phyloP scores from a whole-genome alignment of 169 alveolate genomes.

The Cyclospora cayetanensis region DNA sequence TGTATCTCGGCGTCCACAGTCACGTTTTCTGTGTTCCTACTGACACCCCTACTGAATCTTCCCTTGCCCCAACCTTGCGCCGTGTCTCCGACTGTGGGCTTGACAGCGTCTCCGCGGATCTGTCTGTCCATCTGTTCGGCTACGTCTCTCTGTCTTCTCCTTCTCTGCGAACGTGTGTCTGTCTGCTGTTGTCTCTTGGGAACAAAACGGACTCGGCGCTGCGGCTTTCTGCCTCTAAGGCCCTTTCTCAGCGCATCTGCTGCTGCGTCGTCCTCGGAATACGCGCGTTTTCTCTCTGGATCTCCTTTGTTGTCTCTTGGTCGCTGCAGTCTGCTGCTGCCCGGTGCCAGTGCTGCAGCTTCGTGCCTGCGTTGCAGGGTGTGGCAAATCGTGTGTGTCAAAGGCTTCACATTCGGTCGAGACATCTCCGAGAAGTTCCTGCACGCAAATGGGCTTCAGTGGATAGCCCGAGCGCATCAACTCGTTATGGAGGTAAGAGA shows the following conservation, averaged over 20 bases:
- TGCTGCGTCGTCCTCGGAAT: too few relatives aligned
- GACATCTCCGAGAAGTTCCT: constrained; percentile 94
- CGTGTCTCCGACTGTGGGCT: too few relatives aligned
- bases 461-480: constrained; percentile 99
- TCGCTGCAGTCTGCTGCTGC: neutral
- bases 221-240: neutral
- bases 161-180: neutral
- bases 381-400: neutral
- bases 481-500: constrained; percentile 95
- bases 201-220: neutral
- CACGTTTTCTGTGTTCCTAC: neutral
- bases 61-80: too few relatives aligned
- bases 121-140: neutral
- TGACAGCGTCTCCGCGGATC: too few relatives aligned
- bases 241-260: neutral
- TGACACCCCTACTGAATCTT: neutral
- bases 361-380: neutral
- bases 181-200: neutral
- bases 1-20: neutral
- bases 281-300: too few relatives aligned
- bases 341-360: neutral
- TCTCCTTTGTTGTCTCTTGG: neutral
- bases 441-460: constrained; percentile 93
- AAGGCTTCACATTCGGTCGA: constrained; percentile 98
- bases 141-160: neutral